Percentiles rank a stretch among this genome's conserved stretches.
Conservation (phyloP, 768 basidiomycete genomes). For the Cyclocybe aegerita region DNA sequence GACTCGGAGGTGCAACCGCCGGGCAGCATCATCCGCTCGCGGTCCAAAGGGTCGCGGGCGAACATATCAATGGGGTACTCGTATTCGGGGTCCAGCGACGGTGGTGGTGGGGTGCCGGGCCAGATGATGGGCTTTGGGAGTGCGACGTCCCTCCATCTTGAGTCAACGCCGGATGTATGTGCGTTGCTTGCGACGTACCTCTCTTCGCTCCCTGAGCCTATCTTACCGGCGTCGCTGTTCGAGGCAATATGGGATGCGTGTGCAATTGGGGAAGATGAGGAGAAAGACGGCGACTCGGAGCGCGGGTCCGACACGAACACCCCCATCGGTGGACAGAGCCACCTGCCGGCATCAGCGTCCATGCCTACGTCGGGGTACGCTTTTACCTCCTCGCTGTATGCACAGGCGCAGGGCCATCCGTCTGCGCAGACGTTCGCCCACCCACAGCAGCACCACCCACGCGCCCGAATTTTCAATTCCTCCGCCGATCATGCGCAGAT, state of each 20-base stretch:
- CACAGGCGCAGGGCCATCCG: too few species aligned
- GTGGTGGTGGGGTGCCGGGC: neutral
- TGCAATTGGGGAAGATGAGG: conserved; percentile 18
- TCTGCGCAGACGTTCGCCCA: conserved; percentile 15
- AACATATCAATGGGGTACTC: neutral
- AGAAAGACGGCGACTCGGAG: neutral
- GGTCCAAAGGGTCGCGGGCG: neutral
- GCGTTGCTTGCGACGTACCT: conserved; percentile 40
- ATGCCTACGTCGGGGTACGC: too few species aligned
- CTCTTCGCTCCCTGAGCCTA: conserved; percentile 38
- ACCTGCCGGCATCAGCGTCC: too few species aligned
- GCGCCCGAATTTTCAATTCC: too few species aligned
- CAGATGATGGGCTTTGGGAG: conserved; percentile 21
- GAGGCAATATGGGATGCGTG: conserved; percentile 32
- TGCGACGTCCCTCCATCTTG: conserved; percentile 30
- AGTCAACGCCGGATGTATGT: conserved; percentile 39
- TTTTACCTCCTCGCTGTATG: too few species aligned
- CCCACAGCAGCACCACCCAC: too few species aligned
- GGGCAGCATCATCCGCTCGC: conserved; percentile 19
- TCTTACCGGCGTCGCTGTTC: conserved; percentile 32
- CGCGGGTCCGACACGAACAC: too few species aligned
- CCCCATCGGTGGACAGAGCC: too few species aligned
- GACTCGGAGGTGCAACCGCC: conserved; percentile 26
- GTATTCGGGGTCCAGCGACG: neutral
- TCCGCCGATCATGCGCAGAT: conserved; percentile 20